A percentile compares a stretch with the other conserved stretches of the same genome.
Evolutionary conservation across 192 early-diverging fungal species (phyloP).

Genomic region (Phlyctochytrium arcticum): DNA sequence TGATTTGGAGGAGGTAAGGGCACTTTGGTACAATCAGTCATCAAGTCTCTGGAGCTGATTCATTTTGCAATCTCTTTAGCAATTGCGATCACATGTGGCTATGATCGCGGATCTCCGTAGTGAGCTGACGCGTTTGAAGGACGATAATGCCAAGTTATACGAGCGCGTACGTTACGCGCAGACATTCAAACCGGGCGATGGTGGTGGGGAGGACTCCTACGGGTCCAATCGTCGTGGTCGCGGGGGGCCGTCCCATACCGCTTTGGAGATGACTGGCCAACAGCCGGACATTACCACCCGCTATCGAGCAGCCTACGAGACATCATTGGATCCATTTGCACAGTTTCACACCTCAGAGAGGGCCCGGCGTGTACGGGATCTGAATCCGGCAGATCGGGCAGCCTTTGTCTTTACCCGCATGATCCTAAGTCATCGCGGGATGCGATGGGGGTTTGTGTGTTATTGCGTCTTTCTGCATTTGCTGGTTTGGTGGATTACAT

Average conservation of each 20-base stretch:
- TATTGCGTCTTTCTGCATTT: conserved; percentile 74
- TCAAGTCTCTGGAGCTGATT: background rate
- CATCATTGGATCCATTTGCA: conserved; percentile 83
- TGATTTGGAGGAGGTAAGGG: conserved; percentile 70
- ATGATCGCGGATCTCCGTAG: conserved; percentile 55
- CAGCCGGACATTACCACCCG: background rate
- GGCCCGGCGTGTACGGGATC: conserved; percentile 58
- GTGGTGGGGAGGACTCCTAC: background rate
- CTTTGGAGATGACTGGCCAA: background rate
- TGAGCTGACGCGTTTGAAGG: conserved; percentile 63
- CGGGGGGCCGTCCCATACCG: background rate
- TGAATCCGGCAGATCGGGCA: conserved; percentile 74
- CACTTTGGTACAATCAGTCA: background rate
- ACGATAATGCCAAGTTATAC: conserved; percentile 86
- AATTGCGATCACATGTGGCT: conserved; percentile 41
- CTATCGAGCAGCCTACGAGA: conserved; percentile 63
- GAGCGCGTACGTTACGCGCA: conserved; percentile 87
- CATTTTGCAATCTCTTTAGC: conserved; percentile 14
- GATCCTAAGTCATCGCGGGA: conserved; percentile 64
- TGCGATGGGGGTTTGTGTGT: conserved; percentile 59
- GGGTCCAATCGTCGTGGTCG: background rate
- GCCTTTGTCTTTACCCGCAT: conserved; percentile 60
- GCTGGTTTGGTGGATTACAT: conserved; percentile 53
- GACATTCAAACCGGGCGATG: conserved; percentile 41
- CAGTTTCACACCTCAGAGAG: conserved; percentile 77